Evolutionary conservation across 148 eudicot genomes (phyloP), one percentile per base, ranked within the genome.

Genomic region (Hydrangea macrophylla): DNA sequence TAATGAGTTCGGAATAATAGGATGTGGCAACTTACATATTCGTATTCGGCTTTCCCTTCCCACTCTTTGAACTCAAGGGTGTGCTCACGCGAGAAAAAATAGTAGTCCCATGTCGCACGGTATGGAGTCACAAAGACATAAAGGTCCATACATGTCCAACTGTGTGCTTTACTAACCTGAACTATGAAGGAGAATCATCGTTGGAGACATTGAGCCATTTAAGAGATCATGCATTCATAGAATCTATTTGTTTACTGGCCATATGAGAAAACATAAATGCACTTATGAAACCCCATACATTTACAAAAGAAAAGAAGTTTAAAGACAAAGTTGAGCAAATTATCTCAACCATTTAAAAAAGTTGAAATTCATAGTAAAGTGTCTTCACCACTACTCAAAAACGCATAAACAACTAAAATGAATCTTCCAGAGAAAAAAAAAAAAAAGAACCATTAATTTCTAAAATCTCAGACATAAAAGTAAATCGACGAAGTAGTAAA

Each of bases 91-190:
- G 88, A 78, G 42, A 81, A 69, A 60, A 87, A 74, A 58, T 90
- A 95, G 77, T 91, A 91, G 74, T 91, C 93, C 97, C 97, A 91
- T 54, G 90, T 91, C 61, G 84, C 97, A 76, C 96, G 99, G 72
- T 82, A 95, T 60, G 99, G 99, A 55, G 99, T 95, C 26, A 93
- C 99, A 75, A 95, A 87, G 60, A 95, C 72, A 70, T 95, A 95
- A 66, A 91, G 83, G 69, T 95, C 99, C 93, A 95, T 91, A 68
- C 99, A 95, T 26, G 97, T 89, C 87, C 90, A 95, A 73, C 96
- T 95, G 70, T 91, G 99, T 45, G 99, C 87, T 18, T 74, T 80
- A 76, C 77, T 78, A 60, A 95, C 88, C 99, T 95, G 81, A 30
- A 78, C 13, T 66, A 64, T 4, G 55, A 51, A 39, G 57, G 42